Percentiles rank a stretch among this genome's conserved stretches.
Evolutionary conservation across 768 basidiomycete genomes (phyloP).

Genomic region (Rossbeevera mucosa): DNA sequence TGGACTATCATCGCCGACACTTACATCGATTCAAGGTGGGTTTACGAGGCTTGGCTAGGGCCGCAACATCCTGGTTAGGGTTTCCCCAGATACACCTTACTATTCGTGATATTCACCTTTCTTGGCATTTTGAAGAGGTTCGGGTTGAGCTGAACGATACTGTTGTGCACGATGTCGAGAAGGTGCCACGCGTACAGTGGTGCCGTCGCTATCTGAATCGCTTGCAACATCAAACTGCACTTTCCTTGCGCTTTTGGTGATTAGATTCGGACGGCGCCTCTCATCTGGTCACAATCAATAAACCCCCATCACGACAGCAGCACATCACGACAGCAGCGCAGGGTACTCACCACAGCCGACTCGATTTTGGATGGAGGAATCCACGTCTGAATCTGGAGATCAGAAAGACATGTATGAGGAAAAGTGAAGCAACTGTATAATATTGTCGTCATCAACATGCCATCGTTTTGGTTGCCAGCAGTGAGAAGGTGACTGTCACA

Average conservation of each 20-base stretch:
- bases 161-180: constrained; percentile 4
- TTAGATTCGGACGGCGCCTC: background rate
- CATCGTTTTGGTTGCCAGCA: constrained; percentile 3
- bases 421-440: background rate
- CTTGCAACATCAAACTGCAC: constrained; percentile 15
- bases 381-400: constrained; percentile 18
- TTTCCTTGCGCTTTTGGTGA: constrained; percentile 4
- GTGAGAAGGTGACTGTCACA: background rate
- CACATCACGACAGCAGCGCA: background rate
- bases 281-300: constrained; percentile 2
- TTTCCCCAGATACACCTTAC: background rate
- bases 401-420: background rate
- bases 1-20: background rate
- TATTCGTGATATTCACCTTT: constrained; percentile 2
- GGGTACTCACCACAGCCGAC: background rate
- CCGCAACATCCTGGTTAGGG: background rate
- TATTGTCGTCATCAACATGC: constrained; percentile 6
- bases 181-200: constrained; percentile 9
- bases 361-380: background rate
- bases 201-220: constrained; percentile 13
- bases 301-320: background rate
- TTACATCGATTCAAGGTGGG: constrained; percentile 10
- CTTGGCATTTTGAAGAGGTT: background rate
- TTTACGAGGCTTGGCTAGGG: constrained; percentile 9
- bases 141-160: background rate